Percentiles rank a stretch among this genome's conserved stretches.
These are phyloP conservation scores for Globisporangium takayamanum DNA, from an alignment of 352 stramenopile species.

Conservation along the genomic window DNA sequence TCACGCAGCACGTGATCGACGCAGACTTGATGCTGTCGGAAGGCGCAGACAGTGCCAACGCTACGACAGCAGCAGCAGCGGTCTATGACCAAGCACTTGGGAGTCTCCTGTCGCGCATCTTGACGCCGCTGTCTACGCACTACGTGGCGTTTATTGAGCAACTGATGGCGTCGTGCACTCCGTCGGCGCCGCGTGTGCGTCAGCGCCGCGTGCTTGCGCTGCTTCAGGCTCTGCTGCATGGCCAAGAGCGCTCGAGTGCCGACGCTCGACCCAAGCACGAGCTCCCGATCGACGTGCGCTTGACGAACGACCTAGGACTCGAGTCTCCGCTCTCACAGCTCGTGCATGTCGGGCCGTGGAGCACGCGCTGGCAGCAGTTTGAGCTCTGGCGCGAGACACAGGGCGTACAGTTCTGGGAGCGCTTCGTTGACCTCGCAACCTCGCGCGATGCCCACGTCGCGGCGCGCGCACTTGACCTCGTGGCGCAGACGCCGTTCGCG, in stretches of 20 bases:
- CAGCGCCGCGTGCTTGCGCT: slow-evolving; percentile 30
- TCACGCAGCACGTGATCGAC: slow-evolving; percentile 47
- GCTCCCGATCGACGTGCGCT: slow-evolving; percentile 19
- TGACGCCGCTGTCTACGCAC: slow-evolving; percentile 32
- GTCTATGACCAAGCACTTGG: slow-evolving; percentile 25
- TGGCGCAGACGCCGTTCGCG: slow-evolving; percentile 47
- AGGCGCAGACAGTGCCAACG: not conserved
- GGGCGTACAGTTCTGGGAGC: slow-evolving; percentile 55
- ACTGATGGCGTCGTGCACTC: slow-evolving; percentile 27
- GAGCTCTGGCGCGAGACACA: slow-evolving; percentile 37
- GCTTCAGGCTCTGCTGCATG: slow-evolving; percentile 29
- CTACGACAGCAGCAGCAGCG: not conserved
- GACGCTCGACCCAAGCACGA: not conserved
- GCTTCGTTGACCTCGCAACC: slow-evolving; percentile 47
- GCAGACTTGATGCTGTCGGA: slow-evolving; percentile 41
- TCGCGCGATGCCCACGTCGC: slow-evolving; percentile 31
- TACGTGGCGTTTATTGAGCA: slow-evolving; percentile 43
- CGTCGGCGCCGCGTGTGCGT: slow-evolving; percentile 19
- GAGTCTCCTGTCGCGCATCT: slow-evolving; percentile 33
- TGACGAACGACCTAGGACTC: slow-evolving; percentile 1
- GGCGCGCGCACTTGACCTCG: slow-evolving; percentile 40
- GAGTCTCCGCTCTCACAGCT: slow-evolving; percentile 28
- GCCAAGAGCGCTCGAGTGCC: slow-evolving; percentile 16
- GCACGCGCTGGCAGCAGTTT: slow-evolving; percentile 31
- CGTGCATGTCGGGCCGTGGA: slow-evolving; percentile 22